Conservation (phyloP, 768 basidiomycete genomes). For the Boletus subcaerulescens region DNA sequence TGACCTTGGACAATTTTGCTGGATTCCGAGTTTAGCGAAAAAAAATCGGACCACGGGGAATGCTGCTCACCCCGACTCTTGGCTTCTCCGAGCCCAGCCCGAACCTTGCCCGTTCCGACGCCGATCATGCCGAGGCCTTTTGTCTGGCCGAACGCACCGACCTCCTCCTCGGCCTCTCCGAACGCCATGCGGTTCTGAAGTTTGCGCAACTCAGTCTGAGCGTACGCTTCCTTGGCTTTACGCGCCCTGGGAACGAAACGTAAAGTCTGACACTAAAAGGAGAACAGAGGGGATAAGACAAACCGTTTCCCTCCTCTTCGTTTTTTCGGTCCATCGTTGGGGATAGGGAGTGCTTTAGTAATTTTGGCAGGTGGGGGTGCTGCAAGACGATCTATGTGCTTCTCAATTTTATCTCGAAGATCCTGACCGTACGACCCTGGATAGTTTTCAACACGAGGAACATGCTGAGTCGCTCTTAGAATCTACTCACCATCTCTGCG, state of each 20-base stretch:
- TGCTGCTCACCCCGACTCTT: slow-evolving; percentile 78
- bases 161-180: slow-evolving; percentile 93
- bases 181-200: slow-evolving; percentile 96
- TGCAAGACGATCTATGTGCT: slow-evolving; percentile 85
- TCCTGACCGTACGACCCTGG: slow-evolving; percentile 76
- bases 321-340: slow-evolving; percentile 94
- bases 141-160: slow-evolving; percentile 96
- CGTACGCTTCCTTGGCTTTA: slow-evolving; percentile 98
- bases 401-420: slow-evolving; percentile 86
- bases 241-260: slow-evolving; percentile 59
- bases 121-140: slow-evolving; percentile 98
- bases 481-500: slow-evolving; percentile 68
- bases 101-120: slow-evolving; percentile 78
- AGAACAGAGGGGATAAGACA: slow-evolving; percentile 17
- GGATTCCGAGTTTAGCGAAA: slow-evolving; percentile 6
- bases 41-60: not conserved
- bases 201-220: slow-evolving; percentile 94
- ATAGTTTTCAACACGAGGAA: not conserved
- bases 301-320: slow-evolving; percentile 93
- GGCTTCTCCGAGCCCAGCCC: slow-evolving; percentile 82
- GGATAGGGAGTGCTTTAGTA: slow-evolving; percentile 88
- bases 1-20: slow-evolving; percentile 96
- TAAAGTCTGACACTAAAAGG: not conserved
- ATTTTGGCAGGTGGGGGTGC: slow-evolving; percentile 95
- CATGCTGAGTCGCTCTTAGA: not conserved